Evolutionary conservation across 208 protist species (phyloP).

Genomic region (Acanthamoeba divionensis): DNA sequence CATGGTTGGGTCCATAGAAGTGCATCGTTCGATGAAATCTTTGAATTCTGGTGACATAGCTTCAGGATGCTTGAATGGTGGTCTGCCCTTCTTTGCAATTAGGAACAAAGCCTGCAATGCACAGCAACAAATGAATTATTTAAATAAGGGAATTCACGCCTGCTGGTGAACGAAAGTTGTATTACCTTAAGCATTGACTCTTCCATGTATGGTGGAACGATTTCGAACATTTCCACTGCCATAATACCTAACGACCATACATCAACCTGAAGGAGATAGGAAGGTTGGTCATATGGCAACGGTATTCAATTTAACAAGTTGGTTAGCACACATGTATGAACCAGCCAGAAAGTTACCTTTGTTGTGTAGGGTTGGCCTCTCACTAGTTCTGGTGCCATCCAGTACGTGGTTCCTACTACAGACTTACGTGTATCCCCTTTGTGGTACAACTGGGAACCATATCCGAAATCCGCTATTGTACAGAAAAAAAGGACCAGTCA

Average conservation of each 20-base stretch:
- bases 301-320: too few relatives aligned
- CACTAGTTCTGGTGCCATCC: conserved; percentile 78
- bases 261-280: neutral
- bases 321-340: too few relatives aligned
- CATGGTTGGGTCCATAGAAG: neutral
- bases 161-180: neutral
- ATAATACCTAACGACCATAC: conserved; percentile 42
- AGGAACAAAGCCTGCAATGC: neutral
- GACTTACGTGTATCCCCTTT: conserved; percentile 74
- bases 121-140: neutral
- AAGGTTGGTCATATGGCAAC: too few relatives aligned
- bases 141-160: neutral
- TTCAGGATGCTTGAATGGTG: neutral
- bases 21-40: conserved; percentile 43
- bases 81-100: conserved; percentile 37
- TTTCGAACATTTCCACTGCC: conserved; percentile 32
- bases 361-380: conserved; percentile 58
- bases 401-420: conserved; percentile 80
- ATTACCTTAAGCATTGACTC: conserved; percentile 26
- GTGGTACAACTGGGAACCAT: conserved; percentile 76
- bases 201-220: conserved; percentile 3
- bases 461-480: conserved; percentile 78
- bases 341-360: conserved; percentile 51
- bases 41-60: conserved; percentile 35
- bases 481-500: neutral